Evolutionary conservation across 768 basidiomycete species (phyloP).

Genomic region (Podaxis sp.): DNA sequence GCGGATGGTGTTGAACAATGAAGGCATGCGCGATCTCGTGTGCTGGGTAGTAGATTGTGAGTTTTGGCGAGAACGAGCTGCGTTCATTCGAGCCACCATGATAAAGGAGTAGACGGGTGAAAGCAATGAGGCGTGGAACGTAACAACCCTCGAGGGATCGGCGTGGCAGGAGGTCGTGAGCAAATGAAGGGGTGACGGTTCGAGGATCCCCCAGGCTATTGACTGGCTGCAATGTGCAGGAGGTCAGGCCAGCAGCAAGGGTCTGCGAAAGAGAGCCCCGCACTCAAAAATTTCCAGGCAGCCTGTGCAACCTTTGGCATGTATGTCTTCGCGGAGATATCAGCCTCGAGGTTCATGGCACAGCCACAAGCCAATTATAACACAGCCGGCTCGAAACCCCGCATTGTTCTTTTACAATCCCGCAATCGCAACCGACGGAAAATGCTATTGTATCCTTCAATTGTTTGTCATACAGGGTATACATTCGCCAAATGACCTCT

Average conservation of each 20-base stretch:
- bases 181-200: conserved; percentile 1
- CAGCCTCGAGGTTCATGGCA: conserved; percentile 28
- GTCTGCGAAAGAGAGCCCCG: conserved; percentile 17
- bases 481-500: neutral
- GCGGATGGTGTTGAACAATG: conserved; percentile 67
- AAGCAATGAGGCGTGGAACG: conserved; percentile 41
- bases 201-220: conserved; percentile 1
- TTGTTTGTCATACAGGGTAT: neutral
- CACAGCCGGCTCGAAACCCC: conserved; percentile 8
- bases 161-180: conserved; percentile 16
- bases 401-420: conserved; percentile 1
- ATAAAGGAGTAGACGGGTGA: conserved; percentile 34
- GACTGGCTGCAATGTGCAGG: conserved; percentile 9
- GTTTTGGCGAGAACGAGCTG: conserved; percentile 23
- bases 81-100: conserved; percentile 32
- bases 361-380: conserved; percentile 18
- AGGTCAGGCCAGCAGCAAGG: conserved; percentile 16
- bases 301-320: conserved; percentile 1
- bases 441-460: neutral
- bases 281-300: conserved; percentile 20
- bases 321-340: conserved; percentile 17
- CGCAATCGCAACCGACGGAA: neutral
- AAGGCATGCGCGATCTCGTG: conserved; percentile 53
- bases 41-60: conserved; percentile 21
- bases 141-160: conserved; percentile 23